Percentiles rank a stretch among this genome's conserved stretches.
Evolutionary conservation across 768 basidiomycete species (phyloP).

Genomic region (Candolleomyces eurysporus): DNA sequence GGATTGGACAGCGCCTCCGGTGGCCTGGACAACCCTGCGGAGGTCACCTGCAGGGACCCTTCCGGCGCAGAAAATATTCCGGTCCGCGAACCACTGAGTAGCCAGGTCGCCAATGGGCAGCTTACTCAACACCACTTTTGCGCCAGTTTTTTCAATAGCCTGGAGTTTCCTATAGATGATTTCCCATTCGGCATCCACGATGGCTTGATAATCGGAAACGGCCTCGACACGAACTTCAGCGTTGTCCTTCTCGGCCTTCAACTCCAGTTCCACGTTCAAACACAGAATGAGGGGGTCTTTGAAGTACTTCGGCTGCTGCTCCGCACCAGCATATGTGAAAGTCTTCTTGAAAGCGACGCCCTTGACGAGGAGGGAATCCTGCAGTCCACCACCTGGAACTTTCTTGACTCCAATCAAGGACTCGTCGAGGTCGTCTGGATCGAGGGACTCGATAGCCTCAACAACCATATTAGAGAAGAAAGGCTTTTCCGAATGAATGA

Average conservation of each 20-base stretch:
- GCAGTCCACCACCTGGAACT: conserved; percentile 96
- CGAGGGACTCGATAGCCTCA: conserved; percentile 89
- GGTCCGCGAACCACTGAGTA: conserved; percentile 99
- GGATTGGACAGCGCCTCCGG: conserved; percentile 92
- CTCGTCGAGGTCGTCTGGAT: conserved; percentile 93
- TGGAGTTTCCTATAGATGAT: conserved; percentile 98
- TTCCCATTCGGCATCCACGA: conserved; percentile 99
- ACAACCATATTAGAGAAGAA: conserved; percentile 99
- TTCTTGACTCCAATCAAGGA: conserved; percentile 97
- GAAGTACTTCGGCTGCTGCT: conserved; percentile 97
- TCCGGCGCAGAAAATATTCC: conserved; percentile 98
- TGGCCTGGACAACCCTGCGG: conserved; percentile 91
- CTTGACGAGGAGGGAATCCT: conserved; percentile 85
- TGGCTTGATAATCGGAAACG: conserved; percentile 97
- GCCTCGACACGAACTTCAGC: conserved; percentile 97
- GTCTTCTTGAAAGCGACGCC: conserved; percentile 99
- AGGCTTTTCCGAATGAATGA: conserved; percentile 97
- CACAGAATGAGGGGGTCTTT: conserved; percentile 85
- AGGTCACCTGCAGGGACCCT: conserved; percentile 90
- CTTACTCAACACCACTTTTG: conserved; percentile 96
- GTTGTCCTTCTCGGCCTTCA: conserved; percentile 99
- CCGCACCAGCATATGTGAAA: conserved; percentile 98
- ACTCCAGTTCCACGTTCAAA: conserved; percentile 95
- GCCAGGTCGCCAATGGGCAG: conserved; percentile 98
- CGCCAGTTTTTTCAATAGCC: conserved; percentile 93